These are phyloP conservation scores for Diplodia mutila DNA, from an alignment of 2,329 filamentous ascomycete species.

Conservation along the genomic window DNA sequence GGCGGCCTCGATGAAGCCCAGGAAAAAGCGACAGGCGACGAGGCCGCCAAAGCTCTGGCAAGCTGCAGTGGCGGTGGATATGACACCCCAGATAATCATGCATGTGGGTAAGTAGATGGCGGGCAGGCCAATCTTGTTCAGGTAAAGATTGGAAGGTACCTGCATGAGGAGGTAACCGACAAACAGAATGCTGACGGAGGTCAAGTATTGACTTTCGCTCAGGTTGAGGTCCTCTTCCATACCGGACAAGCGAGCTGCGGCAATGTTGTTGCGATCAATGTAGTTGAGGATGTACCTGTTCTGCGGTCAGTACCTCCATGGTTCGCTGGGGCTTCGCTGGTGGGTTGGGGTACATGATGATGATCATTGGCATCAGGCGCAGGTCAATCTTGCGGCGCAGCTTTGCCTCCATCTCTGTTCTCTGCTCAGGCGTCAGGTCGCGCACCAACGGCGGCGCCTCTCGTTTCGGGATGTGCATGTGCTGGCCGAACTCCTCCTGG, in stretches of 20 bases:
- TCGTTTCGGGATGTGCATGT: conserved; percentile 6
- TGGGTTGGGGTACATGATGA: conserved; percentile 63
- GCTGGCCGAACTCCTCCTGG: conserved; percentile 12
- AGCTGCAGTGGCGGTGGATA: conserved; percentile 43
- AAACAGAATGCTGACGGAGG: conserved; percentile 60
- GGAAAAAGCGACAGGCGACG: conserved; percentile 56
- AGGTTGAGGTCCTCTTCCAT: conserved; percentile 64
- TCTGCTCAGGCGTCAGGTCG: conserved; percentile 56
- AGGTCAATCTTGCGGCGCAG: conserved; percentile 73
- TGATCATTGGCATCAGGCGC: conserved; percentile 68
- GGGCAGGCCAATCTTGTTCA: conserved; percentile 46
- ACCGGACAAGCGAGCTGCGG: conserved; percentile 64
- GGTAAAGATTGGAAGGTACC: conserved; percentile 53
- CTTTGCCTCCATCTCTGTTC: conserved; percentile 57
- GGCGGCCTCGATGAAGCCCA: conserved; percentile 58
- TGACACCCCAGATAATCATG: conserved; percentile 48
- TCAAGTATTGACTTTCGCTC: conserved; percentile 62
- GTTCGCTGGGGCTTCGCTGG: neutral
- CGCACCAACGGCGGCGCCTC: conserved; percentile 41
- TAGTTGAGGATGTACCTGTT: conserved; percentile 80
- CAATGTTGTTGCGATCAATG: conserved; percentile 70
- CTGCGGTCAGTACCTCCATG: neutral
- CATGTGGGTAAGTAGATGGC: conserved; percentile 47
- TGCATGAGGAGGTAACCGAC: conserved; percentile 57
- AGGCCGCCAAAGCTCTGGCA: conserved; percentile 52